These are phyloP conservation scores for Coffea humblotiana DNA, from an alignment of 305 asterid species.

Conservation along the genomic window DNA sequence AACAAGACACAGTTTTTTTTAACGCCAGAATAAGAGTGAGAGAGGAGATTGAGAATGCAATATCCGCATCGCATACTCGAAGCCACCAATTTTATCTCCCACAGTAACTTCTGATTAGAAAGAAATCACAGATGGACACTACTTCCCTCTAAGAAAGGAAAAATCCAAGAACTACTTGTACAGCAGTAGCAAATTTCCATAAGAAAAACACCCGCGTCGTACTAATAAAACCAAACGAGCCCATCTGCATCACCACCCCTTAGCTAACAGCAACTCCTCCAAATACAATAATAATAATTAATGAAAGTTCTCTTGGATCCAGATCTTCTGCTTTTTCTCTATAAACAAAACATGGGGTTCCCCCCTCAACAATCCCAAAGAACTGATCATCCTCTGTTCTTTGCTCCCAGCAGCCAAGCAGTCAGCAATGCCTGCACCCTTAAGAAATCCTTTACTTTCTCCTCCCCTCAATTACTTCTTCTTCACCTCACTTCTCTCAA, in stretches of 20 bases:
- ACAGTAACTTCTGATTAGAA: conserved; percentile 25
- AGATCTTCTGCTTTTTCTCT: conserved; percentile 68
- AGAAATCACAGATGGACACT: background rate
- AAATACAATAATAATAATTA: conserved; percentile 40
- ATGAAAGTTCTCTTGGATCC: conserved; percentile 67
- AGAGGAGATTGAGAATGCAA: background rate
- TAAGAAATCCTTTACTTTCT: conserved; percentile 32
- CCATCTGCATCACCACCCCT: conserved; percentile 48
- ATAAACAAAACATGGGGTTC: conserved; percentile 81
- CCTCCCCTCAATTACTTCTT: conserved; percentile 18
- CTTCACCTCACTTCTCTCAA: conserved; percentile 23
- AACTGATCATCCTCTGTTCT: conserved; percentile 33
- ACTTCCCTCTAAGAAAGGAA: background rate
- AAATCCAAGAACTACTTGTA: conserved; percentile 10
- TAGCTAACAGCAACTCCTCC: conserved; percentile 25
- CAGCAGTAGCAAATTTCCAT: background rate
- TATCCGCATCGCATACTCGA: conserved; percentile 11
- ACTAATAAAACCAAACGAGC: conserved; percentile 32
- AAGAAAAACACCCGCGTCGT: background rate
- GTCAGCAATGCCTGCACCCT: conserved; percentile 59
- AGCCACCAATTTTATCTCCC: conserved; percentile 33
- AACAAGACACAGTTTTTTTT: conserved; percentile 9
- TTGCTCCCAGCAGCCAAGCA: conserved; percentile 30
- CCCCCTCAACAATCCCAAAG: conserved; percentile 67
- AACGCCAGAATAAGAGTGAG: background rate